These are phyloP conservation scores for Cymodocea nodosa DNA, from an alignment of 116 monocot species.

Conservation along the genomic window DNA sequence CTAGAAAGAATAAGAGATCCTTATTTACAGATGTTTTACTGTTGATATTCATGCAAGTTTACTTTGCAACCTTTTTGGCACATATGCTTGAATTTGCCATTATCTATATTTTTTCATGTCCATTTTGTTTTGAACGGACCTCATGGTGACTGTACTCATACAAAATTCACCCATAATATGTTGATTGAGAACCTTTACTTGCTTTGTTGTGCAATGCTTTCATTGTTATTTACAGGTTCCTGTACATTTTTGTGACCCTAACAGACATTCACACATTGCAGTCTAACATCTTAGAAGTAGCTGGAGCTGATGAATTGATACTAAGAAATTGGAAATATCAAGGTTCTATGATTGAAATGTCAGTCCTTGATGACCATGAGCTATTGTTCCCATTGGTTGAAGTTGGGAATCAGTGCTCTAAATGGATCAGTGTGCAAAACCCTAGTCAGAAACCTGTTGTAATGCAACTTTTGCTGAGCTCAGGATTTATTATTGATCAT, in stretches of 20 bases:
- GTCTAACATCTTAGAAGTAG: slow-evolving; percentile 17
- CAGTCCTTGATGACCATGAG: slow-evolving; percentile 54
- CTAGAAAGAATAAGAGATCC: too few relatives aligned
- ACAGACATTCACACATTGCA: slow-evolving; percentile 14
- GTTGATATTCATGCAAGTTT: too few relatives aligned
- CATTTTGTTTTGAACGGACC: too few relatives aligned
- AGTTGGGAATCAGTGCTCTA: slow-evolving; percentile 38
- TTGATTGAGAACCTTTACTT: background rate
- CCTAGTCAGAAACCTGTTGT: slow-evolving; percentile 45
- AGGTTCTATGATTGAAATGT: slow-evolving; percentile 28
- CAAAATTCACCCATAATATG: too few relatives aligned
- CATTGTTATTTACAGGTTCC: background rate
- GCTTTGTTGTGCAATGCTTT: background rate
- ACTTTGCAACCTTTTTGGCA: background rate
- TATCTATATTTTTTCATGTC: too few relatives aligned
- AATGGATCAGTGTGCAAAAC: slow-evolving; percentile 65
- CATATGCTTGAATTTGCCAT: background rate
- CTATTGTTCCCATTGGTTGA: slow-evolving; percentile 58
- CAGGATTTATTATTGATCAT: slow-evolving; percentile 37
- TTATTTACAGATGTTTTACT: too few relatives aligned
- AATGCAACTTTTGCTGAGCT: slow-evolving; percentile 67
- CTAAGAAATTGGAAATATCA: slow-evolving; percentile 67
- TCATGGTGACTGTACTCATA: too few relatives aligned
- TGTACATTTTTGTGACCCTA: background rate
- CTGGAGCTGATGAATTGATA: slow-evolving; percentile 44